A percentile compares a stretch with the other conserved stretches of the same genome.
Conservation (phyloP, 1,284 basidiomycete genomes). For the Somion occarium region DNA sequence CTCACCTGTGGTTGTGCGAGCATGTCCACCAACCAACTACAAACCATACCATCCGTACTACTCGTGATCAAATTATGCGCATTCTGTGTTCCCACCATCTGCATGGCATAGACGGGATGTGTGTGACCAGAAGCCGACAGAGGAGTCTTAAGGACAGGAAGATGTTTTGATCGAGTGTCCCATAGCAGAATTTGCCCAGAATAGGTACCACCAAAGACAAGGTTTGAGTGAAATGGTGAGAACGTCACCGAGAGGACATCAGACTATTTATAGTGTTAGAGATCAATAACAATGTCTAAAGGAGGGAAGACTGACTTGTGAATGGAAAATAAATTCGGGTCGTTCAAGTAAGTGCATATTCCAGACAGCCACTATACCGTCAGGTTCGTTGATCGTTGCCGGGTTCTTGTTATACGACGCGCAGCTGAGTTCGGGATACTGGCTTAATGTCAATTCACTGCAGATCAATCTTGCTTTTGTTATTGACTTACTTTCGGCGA, state of each 20-base stretch:
- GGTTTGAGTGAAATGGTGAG: conserved; percentile 96
- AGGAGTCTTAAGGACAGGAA: conserved; percentile 95
- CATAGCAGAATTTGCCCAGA: conserved; percentile 97
- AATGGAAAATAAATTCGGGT: conserved; percentile 97
- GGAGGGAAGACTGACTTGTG: conserved; percentile 59
- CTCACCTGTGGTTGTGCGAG: conserved; percentile 89
- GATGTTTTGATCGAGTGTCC: conserved; percentile 96
- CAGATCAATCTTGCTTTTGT: conserved; percentile 2
- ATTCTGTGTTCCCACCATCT: conserved; percentile 97
- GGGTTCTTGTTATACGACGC: conserved; percentile 97
- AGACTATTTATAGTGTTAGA: conserved; percentile 49
- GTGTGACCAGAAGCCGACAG: conserved; percentile 94
- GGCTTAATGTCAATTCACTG: conserved; percentile 10
- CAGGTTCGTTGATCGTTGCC: conserved; percentile 86
- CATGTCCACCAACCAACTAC: conserved; percentile 98
- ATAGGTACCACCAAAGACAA: conserved; percentile 97
- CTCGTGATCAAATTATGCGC: conserved; percentile 96
- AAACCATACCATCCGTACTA: conserved; percentile 94
- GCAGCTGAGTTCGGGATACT: conserved; percentile 95
- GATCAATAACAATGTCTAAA: conserved; percentile 4
- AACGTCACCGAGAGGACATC: conserved; percentile 96
- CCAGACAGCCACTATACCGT: conserved; percentile 97
- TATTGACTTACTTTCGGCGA: conserved; percentile 73
- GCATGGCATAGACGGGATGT: conserved; percentile 96
- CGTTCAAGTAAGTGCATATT: conserved; percentile 92